Percentiles rank a stretch among this genome's conserved stretches.
phyloP scores from a whole-genome alignment of 441 rosid genomes.

The Flueggea neowawraea region DNA sequence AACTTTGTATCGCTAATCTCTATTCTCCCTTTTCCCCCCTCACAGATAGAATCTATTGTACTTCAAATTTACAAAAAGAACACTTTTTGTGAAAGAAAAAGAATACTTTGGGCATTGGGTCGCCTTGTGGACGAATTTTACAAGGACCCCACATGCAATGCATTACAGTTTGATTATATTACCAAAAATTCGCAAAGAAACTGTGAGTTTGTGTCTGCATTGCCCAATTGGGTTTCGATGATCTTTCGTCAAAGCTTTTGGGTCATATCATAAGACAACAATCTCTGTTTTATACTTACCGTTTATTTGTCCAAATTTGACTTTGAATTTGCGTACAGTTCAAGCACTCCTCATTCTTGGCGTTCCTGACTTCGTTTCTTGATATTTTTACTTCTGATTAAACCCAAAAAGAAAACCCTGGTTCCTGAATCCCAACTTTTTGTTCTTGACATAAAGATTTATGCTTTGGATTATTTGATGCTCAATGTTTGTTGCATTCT shows the following conservation, averaged over 20 bases:
- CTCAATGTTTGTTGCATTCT: slow-evolving; percentile 12
- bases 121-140: no score
- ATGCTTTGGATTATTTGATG: not conserved
- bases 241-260: slow-evolving; percentile 22
- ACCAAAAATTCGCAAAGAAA: not conserved
- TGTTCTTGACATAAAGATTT: no score
- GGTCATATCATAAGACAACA: slow-evolving; percentile 13
- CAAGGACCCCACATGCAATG: not conserved
- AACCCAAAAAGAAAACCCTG: no score
- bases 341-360: slow-evolving; percentile 32
- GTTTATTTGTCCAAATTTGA: slow-evolving; percentile 25
- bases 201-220: not conserved
- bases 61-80: no score
- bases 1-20: no score
- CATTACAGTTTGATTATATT: not conserved
- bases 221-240: slow-evolving; percentile 26
- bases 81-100: no score
- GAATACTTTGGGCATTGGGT: no score
- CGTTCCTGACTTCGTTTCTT: slow-evolving; percentile 22
- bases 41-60: no score
- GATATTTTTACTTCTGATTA: slow-evolving; percentile 14
- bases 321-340: slow-evolving; percentile 49
- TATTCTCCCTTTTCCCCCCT: no score
- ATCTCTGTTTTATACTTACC: slow-evolving; percentile 1
- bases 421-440: no score